Percentiles rank a stretch among this genome's conserved stretches.
These are phyloP conservation scores for Fusarium papillatum DNA, from an alignment of 2,329 filamentous ascomycete species.

Conservation along the genomic window DNA sequence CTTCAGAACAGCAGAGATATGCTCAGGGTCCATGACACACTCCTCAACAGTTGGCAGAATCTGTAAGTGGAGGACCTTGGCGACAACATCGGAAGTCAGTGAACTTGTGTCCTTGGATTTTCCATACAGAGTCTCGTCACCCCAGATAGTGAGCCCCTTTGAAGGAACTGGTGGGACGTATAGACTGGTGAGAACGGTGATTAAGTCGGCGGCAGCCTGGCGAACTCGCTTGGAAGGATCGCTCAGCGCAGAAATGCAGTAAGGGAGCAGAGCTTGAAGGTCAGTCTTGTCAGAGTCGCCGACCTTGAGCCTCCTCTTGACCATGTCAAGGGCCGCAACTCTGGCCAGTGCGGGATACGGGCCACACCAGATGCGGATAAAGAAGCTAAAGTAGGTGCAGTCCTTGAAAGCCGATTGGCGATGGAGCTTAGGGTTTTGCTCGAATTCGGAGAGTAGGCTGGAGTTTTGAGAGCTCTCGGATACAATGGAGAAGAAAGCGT, in stretches of 20 bases:
- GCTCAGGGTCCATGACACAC: constrained; percentile 82
- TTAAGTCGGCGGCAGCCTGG: constrained; percentile 78
- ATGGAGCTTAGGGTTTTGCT: constrained; percentile 67
- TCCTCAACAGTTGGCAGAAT: constrained; percentile 87
- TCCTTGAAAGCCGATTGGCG: constrained; percentile 68
- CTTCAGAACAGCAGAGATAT: constrained; percentile 75
- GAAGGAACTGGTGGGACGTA: constrained; percentile 54
- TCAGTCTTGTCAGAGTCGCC: constrained; percentile 68
- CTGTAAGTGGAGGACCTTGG: constrained; percentile 73
- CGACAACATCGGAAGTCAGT: constrained; percentile 69
- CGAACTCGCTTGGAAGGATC: constrained; percentile 85
- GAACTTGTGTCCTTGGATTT: constrained; percentile 65
- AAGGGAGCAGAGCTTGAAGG: constrained; percentile 87
- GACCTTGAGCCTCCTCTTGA: constrained; percentile 68
- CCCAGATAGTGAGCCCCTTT: constrained; percentile 68
- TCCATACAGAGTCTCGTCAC: constrained; percentile 75
- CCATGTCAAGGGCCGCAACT: constrained; percentile 76
- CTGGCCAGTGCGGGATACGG: constrained; percentile 78
- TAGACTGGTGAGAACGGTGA: constrained; percentile 67
- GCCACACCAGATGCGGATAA: constrained; percentile 81
- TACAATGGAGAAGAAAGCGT: constrained; percentile 69
- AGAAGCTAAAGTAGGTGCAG: constrained; percentile 81
- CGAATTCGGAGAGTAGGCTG: constrained; percentile 62
- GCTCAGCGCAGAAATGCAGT: constrained; percentile 79
- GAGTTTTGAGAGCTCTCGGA: constrained; percentile 56